phyloP scores from a whole-genome alignment of 1,284 basidiomycete species.

The Trametes hirsuta region DNA sequence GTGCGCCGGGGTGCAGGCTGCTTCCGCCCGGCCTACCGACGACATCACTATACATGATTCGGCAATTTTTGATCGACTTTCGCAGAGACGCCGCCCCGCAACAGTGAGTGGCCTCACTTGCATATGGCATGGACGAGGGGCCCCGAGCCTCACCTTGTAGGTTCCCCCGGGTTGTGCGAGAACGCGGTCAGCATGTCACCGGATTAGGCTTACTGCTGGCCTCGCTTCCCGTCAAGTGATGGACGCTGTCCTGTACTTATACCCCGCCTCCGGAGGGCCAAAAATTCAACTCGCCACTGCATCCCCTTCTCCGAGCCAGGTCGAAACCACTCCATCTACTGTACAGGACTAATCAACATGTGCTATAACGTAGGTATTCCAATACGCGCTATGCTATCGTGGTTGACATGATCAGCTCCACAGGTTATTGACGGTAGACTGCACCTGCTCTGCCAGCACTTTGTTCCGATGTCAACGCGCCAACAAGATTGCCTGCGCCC shows the following conservation, averaged over 20 bases:
- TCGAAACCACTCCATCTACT: conserved; percentile 15
- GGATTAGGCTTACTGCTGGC: conserved; percentile 29
- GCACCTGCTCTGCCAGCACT: conserved; percentile 74
- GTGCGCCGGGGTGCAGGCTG: conserved; percentile 20
- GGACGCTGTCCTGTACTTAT: conserved; percentile 28
- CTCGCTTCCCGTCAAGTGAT: conserved; percentile 35
- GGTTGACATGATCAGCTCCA: conserved; percentile 17
- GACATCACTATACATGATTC: conserved; percentile 28
- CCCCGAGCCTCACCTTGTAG: conserved; percentile 37
- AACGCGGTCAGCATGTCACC: conserved; percentile 38
- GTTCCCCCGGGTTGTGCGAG: conserved; percentile 33
- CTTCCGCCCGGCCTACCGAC: conserved; percentile 23
- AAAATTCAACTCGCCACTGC: conserved; percentile 17
- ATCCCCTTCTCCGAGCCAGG: conserved; percentile 24
- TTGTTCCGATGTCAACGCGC: conserved; percentile 72
- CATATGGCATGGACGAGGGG: conserved; percentile 34
- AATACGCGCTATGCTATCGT: not conserved
- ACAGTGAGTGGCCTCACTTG: conserved; percentile 29
- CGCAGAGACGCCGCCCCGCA: conserved; percentile 26
- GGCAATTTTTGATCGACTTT: conserved; percentile 31
- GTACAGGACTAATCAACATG: conserved; percentile 47
- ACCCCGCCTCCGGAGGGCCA: conserved; percentile 8
- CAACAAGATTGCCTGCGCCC: conserved; percentile 65
- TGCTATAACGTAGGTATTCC: conserved; percentile 69
- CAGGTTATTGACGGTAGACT: conserved; percentile 80